Conservation (phyloP, 2,329 filamentous ascomycete genomes). For the Colletotrichum lindemuthianum region DNA sequence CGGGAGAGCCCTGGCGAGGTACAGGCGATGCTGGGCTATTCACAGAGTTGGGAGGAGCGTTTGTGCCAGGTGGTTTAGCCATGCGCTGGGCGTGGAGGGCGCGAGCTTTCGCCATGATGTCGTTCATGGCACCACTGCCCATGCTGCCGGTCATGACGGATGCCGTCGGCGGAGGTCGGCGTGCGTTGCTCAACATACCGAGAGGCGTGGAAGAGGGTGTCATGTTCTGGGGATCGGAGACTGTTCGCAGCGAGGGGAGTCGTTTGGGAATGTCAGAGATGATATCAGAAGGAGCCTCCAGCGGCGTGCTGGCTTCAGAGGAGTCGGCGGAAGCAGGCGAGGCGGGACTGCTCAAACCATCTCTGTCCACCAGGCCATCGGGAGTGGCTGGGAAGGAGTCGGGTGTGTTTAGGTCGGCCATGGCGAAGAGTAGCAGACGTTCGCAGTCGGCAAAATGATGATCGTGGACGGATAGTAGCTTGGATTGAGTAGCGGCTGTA, state of each 20-base stretch:
- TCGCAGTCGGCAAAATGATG: background rate
- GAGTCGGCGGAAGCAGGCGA: conserved; percentile 58
- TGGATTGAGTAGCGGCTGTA: background rate
- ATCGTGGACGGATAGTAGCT: conserved; percentile 3
- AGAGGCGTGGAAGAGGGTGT: conserved; percentile 85
- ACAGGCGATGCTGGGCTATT: conserved; percentile 43
- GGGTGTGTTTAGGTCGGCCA: conserved; percentile 38
- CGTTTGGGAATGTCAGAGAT: conserved; percentile 55
- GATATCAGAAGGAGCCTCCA: conserved; percentile 50
- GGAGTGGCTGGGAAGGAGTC: conserved; percentile 57
- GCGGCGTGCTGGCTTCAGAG: conserved; percentile 60
- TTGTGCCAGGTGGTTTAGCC: conserved; percentile 46
- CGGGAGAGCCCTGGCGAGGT: conserved; percentile 38
- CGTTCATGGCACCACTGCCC: conserved; percentile 47
- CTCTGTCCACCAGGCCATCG: conserved; percentile 53
- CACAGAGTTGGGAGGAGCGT: conserved; percentile 40
- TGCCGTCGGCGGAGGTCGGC: conserved; percentile 59
- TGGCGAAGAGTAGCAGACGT: conserved; percentile 6
- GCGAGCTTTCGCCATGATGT: conserved; percentile 58
- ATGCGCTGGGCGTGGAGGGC: conserved; percentile 58
- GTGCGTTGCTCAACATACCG: conserved; percentile 76
- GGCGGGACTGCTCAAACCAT: conserved; percentile 48
- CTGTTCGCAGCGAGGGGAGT: conserved; percentile 67
- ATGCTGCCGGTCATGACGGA: conserved; percentile 43
- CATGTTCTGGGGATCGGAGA: conserved; percentile 72